Base-by-base conservation (phyloP, 73 alveolate species). In the Blepharisma stoltei region DNA sequence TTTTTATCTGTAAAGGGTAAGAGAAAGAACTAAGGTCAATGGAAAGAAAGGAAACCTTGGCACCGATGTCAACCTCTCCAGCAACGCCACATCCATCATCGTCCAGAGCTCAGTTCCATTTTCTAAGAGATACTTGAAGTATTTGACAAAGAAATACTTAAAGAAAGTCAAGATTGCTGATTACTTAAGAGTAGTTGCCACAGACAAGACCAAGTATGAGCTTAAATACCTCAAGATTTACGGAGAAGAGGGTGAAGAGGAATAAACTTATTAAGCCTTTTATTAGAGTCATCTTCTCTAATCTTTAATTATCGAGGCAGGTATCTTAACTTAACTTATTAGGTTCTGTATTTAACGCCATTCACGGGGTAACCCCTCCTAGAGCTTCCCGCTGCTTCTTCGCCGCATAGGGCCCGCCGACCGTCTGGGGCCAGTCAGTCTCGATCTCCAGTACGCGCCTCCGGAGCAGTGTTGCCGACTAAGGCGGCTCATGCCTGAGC, bases 51-150 rank as follows among this genome's bases (percentile, higher is more conserved):
- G 89, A 44, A 85, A 85, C 60, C 83, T 85, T 23, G 93, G 93
- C 6, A 52, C 75, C 67, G 14, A 81, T 7, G 89, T 85, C 45
- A 75, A 55, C 67, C 78, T 88, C 49, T 46, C 67, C 86, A 88
- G 85, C 81, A 77, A 67, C 55, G 77, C 76, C 44, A 54, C 55
- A 41, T 78, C 76, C 76, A 77, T 91, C 80, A 78, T 25, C 44
- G 90, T 91, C 6, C 55, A 76, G 44, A 70, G 94, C 78, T 70
- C 54, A 71, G 68, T 89, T 76, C 95, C 95, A 43, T 88, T 91
- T 94, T 88, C 95, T 86, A 91, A 91, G 93, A 88, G 97, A 91
- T 91, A 91, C 87, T 89, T 91, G 67, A 91, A 91, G 90, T 91
- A 91, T 86, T 78, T 91, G 76, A 88, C 97, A 71, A 91, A 91